Conservation (phyloP, 345 rosid genomes). For the Ailanthus altissimus region DNA sequence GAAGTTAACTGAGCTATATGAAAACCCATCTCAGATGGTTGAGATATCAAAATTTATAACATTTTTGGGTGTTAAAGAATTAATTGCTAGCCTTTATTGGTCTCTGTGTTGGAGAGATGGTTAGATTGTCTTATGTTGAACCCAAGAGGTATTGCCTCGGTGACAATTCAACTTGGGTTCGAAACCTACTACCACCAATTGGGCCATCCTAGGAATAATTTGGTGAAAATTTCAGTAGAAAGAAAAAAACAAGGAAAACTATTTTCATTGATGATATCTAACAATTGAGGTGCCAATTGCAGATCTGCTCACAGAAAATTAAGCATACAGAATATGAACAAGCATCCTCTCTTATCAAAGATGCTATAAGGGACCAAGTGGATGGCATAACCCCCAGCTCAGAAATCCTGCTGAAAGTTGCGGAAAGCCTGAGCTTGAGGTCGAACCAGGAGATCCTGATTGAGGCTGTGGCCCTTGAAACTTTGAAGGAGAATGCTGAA, state of each 20-base stretch:
- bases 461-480: slow-evolving; percentile 94
- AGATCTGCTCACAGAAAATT: slow-evolving; percentile 68
- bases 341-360: slow-evolving; percentile 58
- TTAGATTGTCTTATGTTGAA: background rate
- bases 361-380: slow-evolving; percentile 58
- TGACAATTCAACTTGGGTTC: slow-evolving; percentile 9
- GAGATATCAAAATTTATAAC: background rate
- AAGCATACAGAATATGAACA: slow-evolving; percentile 60
- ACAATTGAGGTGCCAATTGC: slow-evolving; percentile 41
- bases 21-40: slow-evolving; percentile 15
- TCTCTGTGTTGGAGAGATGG: slow-evolving; percentile 6
- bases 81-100: slow-evolving; percentile 8
- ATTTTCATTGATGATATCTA: slow-evolving; percentile 17
- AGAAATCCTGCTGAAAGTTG: slow-evolving; percentile 67
- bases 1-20: background rate
- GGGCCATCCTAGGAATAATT: background rate
- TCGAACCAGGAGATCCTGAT: slow-evolving; percentile 90
- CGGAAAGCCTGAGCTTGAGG: slow-evolving; percentile 69
- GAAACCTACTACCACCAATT: background rate
- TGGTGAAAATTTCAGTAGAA: background rate
- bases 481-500: slow-evolving; percentile 89
- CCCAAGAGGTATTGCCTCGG: background rate
- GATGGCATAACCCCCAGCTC: slow-evolving; percentile 61
- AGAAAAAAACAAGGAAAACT: background rate
- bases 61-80: slow-evolving; percentile 11